Conservation (phyloP, 805 yeast species). For the Scheffersomyces coipomensis region DNA sequence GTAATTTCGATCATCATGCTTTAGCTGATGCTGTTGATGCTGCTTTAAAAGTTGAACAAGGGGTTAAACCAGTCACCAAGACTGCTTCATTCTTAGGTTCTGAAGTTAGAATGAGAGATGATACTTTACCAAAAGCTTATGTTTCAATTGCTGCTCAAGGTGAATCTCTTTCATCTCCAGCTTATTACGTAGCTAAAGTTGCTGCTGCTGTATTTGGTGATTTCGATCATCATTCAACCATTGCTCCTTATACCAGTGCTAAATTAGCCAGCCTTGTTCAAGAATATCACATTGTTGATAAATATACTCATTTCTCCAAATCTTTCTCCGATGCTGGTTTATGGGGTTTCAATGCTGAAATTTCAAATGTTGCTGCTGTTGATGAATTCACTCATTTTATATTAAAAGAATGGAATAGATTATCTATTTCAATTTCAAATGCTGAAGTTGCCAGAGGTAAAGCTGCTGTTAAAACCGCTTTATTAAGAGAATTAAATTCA, state of each 20-base stretch:
- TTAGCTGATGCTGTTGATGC: slow-evolving; percentile 65
- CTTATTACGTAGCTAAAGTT: slow-evolving; percentile 69
- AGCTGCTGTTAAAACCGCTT: slow-evolving; percentile 63
- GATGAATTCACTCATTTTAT: slow-evolving; percentile 82
- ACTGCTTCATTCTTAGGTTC: slow-evolving; percentile 77
- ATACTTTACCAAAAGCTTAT: slow-evolving; percentile 79
- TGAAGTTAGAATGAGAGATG: slow-evolving; percentile 86
- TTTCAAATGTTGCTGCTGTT: slow-evolving; percentile 55
- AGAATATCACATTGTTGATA: slow-evolving; percentile 72
- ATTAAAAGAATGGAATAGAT: slow-evolving; percentile 85
- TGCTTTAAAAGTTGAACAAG: slow-evolving; percentile 47
- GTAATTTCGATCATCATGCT: slow-evolving; percentile 68
- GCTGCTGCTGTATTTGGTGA: slow-evolving; percentile 60
- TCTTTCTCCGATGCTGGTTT: slow-evolving; percentile 78
- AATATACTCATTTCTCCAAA: slow-evolving; percentile 67
- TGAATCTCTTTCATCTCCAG: slow-evolving; percentile 61
- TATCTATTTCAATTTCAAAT: slow-evolving; percentile 70
- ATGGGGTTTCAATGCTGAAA: slow-evolving; percentile 77
- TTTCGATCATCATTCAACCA: slow-evolving; percentile 54
- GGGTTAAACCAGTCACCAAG: slow-evolving; percentile 46
- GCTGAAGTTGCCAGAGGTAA: slow-evolving; percentile 79
- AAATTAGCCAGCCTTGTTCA: slow-evolving; percentile 67
- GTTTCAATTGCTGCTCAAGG: slow-evolving; percentile 74
- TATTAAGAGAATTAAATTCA: slow-evolving; percentile 50
- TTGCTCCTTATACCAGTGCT: slow-evolving; percentile 55